phyloP scores from a whole-genome alignment of 371 early-diverging fungal species.

The Mortierella sp. region DNA sequence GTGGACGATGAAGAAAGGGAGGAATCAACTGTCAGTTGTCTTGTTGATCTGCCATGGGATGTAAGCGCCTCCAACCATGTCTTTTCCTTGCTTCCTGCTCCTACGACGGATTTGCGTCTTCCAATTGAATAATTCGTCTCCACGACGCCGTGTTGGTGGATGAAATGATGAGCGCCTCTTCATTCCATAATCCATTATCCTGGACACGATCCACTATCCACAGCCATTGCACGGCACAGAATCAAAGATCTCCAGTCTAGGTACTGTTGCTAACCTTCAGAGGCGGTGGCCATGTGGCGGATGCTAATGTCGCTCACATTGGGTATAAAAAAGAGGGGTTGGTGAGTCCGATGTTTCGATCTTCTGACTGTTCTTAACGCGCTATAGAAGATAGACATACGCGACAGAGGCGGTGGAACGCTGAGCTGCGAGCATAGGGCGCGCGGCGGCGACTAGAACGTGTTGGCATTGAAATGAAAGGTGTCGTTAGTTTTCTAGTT shows the following conservation, averaged over 20 bases:
- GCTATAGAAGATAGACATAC: conserved; percentile 38
- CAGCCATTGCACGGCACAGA: not conserved
- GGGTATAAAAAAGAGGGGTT: not conserved
- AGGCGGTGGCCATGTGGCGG: conserved; percentile 55
- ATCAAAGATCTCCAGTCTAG: too few species aligned
- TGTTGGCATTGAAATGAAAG: not conserved
- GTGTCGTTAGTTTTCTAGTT: conserved; percentile 6
- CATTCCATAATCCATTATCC: not conserved
- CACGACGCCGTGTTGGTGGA: too few species aligned
- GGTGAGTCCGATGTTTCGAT: too few species aligned
- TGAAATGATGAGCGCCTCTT: not conserved
- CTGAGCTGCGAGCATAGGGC: conserved; percentile 55
- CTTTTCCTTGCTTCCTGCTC: too few species aligned
- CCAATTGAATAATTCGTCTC: too few species aligned
- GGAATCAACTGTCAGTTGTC: not conserved
- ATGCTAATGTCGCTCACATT: conserved; percentile 20
- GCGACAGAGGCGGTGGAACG: conserved; percentile 54
- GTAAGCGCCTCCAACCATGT: not conserved
- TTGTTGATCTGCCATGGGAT: not conserved
- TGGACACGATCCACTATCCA: not conserved
- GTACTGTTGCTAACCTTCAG: conserved; percentile 47
- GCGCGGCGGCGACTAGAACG: conserved; percentile 52
- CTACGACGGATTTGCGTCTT: too few species aligned
- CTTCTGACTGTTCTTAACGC: too few species aligned
- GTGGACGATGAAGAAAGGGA: not conserved